phyloP scores from a whole-genome alignment of 306 rosid genomes.

The Benincasa hispida region DNA sequence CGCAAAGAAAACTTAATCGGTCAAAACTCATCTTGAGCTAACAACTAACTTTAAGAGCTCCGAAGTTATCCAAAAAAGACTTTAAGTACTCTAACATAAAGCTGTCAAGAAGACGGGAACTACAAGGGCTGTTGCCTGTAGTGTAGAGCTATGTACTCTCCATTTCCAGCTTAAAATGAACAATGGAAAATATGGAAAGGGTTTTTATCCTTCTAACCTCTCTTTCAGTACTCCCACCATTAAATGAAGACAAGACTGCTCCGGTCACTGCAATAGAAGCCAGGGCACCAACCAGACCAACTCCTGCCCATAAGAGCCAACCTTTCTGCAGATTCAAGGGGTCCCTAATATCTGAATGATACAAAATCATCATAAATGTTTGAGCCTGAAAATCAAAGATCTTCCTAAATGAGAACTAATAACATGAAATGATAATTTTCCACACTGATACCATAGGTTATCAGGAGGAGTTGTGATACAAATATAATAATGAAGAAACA shows the following conservation, averaged over 20 bases:
- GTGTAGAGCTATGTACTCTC: background rate
- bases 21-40: background rate
- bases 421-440: background rate
- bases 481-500: background rate
- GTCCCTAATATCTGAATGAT: constrained; percentile 57
- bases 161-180: background rate
- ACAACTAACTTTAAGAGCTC: background rate
- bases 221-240: constrained; percentile 66
- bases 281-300: constrained; percentile 80
- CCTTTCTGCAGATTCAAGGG: constrained; percentile 79
- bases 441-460: background rate
- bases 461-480: background rate
- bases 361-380: background rate
- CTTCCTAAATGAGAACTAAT: background rate
- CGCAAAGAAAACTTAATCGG: background rate
- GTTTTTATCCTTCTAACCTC: constrained; percentile 37
- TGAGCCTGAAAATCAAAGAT: background rate
- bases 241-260: constrained; percentile 45
- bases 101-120: background rate
- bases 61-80: background rate
- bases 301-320: constrained; percentile 95
- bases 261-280: constrained; percentile 61
- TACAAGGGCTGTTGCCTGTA: background rate
- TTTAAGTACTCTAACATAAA: background rate
- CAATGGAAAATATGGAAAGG: background rate